Evolutionary conservation across 2,329 filamentous ascomycete species (phyloP).

Genomic region (Teratosphaeria viscida): DNA sequence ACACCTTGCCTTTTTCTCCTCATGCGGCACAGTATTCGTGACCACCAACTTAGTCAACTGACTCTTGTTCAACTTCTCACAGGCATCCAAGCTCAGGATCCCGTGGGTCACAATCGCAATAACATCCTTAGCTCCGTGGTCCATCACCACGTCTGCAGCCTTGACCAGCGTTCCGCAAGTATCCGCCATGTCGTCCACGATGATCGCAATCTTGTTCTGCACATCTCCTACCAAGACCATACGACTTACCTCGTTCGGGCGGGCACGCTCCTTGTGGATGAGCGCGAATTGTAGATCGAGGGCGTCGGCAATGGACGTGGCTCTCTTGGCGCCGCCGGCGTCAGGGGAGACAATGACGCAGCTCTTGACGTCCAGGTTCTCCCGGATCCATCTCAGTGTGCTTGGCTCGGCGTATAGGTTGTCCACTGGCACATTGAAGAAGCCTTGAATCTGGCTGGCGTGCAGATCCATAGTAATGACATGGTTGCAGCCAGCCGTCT

Average conservation of each 20-base stretch:
- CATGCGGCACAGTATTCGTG: conserved; percentile 77
- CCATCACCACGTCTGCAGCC: conserved; percentile 77
- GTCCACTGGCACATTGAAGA: conserved; percentile 76
- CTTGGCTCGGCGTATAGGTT: conserved; percentile 91
- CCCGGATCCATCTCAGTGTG: conserved; percentile 80
- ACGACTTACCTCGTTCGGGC: conserved; percentile 80
- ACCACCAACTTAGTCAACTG: conserved; percentile 70
- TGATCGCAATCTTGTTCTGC: conserved; percentile 79
- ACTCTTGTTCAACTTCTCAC: conserved; percentile 73
- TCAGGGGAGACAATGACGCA: conserved; percentile 93
- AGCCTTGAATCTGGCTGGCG: conserved; percentile 87
- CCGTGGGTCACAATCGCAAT: conserved; percentile 94
- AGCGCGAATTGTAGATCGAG: conserved; percentile 85
- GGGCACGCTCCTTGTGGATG: conserved; percentile 91
- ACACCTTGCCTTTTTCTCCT: conserved; percentile 69
- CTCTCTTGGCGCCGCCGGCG: conserved; percentile 88
- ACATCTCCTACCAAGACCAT: conserved; percentile 97
- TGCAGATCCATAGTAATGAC: conserved; percentile 96
- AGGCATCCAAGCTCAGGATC: conserved; percentile 78
- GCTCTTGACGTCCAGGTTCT: conserved; percentile 70
- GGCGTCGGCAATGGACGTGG: conserved; percentile 84
- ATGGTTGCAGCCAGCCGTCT: conserved; percentile 85
- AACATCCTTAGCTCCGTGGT: conserved; percentile 76
- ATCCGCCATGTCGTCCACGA: conserved; percentile 97
- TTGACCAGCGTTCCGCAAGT: conserved; percentile 84